A percentile compares a stretch with the other conserved stretches of the same genome.
Conservation (phyloP, 2,329 filamentous ascomycete species). For the Periglandula ipomoeae region DNA sequence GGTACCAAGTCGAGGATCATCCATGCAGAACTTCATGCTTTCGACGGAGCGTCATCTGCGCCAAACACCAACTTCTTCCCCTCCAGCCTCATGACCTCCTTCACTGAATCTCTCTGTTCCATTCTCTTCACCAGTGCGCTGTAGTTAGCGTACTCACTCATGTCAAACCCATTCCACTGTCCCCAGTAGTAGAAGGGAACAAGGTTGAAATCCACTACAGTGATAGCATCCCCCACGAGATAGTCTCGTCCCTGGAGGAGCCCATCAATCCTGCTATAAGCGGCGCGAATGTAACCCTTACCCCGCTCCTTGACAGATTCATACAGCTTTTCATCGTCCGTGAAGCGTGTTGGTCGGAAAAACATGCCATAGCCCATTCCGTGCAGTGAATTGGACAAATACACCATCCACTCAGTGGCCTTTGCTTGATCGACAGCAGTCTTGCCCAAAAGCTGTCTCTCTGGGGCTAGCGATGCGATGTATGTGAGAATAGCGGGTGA, state of each 20-base stretch:
- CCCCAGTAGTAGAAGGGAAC: constrained; percentile 16
- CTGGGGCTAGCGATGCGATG: constrained; percentile 17
- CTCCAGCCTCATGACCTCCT: constrained; percentile 2
- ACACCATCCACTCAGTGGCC: constrained; percentile 23
- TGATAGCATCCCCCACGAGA: constrained; percentile 10
- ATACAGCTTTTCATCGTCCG: constrained; percentile 11
- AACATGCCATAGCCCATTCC: constrained; percentile 17
- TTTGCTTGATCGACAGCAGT: constrained; percentile 14
- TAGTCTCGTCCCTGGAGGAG: too few species aligned
- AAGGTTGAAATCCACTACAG: constrained; percentile 16
- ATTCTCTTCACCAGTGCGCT: constrained; percentile 8
- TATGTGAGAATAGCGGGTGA: constrained; percentile 23
- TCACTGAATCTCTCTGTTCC: constrained; percentile 10
- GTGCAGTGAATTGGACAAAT: constrained; percentile 24
- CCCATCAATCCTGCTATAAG: too few species aligned
- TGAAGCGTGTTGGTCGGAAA: constrained; percentile 19
- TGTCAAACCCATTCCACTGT: constrained; percentile 3
- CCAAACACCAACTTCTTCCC: neutral
- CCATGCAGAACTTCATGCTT: neutral
- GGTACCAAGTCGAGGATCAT: too few species aligned
- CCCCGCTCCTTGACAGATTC: constrained; percentile 11
- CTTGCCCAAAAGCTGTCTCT: constrained; percentile 14
- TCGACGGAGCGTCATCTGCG: neutral
- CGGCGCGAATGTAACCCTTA: constrained; percentile 6
- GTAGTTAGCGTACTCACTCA: too few species aligned